These are phyloP conservation scores for Alnus rubra DNA, from an alignment of 306 rosid species.

Conservation along the genomic window DNA sequence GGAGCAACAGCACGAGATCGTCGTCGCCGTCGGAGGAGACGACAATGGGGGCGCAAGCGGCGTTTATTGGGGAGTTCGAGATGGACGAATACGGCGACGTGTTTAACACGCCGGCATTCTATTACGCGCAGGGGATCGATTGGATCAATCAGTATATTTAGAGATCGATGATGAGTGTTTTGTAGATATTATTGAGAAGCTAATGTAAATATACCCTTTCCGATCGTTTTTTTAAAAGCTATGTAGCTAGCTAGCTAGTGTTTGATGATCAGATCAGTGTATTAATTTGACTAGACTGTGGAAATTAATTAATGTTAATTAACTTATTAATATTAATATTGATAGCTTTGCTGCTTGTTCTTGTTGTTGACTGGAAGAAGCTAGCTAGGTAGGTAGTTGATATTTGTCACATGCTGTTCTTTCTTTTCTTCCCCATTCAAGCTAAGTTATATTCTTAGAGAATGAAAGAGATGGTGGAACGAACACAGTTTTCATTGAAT, in stretches of 20 bases:
- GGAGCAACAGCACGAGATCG: constrained; percentile 62
- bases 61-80: constrained; percentile 59
- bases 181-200: constrained; percentile 65
- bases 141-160: constrained; percentile 60
- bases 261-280: background rate
- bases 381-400: too few relatives aligned
- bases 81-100: constrained; percentile 49
- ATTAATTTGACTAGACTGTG: background rate
- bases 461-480: too few relatives aligned
- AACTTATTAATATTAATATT: background rate
- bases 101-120: constrained; percentile 43
- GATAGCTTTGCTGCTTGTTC: too few relatives aligned
- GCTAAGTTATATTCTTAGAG: too few relatives aligned
- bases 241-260: background rate
- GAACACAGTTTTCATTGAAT: too few relatives aligned
- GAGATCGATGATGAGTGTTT: constrained; percentile 15
- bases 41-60: constrained; percentile 22
- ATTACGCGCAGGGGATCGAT: constrained; percentile 53
- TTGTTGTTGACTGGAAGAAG: too few relatives aligned
- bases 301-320: background rate
- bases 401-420: too few relatives aligned
- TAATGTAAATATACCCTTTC: constrained; percentile 33
- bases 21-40: constrained; percentile 65
- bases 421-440: too few relatives aligned
- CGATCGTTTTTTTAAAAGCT: background rate